These are phyloP conservation scores for Stagonosporopsis tanaceti DNA, from an alignment of 2,329 filamentous ascomycete species.

Conservation along the genomic window DNA sequence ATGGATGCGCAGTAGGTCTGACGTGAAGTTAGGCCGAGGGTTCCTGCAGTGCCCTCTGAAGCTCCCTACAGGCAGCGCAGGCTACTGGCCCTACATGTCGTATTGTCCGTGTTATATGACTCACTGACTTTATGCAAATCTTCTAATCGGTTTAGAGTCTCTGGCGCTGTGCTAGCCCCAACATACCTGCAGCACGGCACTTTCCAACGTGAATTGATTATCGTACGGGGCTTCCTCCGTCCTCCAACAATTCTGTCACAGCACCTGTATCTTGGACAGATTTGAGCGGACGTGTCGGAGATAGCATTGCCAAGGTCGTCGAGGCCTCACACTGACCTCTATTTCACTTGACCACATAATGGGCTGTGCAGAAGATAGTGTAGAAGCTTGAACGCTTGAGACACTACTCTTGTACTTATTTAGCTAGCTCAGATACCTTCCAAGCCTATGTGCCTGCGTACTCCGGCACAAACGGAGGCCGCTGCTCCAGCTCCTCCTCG, in stretches of 20 bases:
- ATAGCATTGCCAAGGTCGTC: neutral
- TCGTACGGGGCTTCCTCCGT: neutral
- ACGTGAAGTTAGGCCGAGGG: neutral
- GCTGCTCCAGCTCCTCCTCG: slow-evolving; percentile 10
- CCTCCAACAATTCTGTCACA: neutral
- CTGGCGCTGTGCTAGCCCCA: too few species aligned
- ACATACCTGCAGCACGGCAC: too few species aligned
- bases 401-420: neutral
- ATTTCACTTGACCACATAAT: neutral
- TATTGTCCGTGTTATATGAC: too few species aligned
- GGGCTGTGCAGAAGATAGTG: neutral
- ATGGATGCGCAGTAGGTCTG: slow-evolving; percentile 2
- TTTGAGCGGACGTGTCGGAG: neutral
- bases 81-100: neutral
- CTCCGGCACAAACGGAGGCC: neutral
- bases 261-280: neutral
- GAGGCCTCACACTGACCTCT: neutral
- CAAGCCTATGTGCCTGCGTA: neutral
- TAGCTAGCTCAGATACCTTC: neutral
- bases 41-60: neutral
- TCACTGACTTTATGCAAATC: too few species aligned
- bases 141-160: too few species aligned
- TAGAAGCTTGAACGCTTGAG: neutral
- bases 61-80: slow-evolving; percentile 13
- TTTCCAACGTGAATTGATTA: too few species aligned